Conservation (phyloP, 306 rosid genomes). For the Prunus mume region DNA sequence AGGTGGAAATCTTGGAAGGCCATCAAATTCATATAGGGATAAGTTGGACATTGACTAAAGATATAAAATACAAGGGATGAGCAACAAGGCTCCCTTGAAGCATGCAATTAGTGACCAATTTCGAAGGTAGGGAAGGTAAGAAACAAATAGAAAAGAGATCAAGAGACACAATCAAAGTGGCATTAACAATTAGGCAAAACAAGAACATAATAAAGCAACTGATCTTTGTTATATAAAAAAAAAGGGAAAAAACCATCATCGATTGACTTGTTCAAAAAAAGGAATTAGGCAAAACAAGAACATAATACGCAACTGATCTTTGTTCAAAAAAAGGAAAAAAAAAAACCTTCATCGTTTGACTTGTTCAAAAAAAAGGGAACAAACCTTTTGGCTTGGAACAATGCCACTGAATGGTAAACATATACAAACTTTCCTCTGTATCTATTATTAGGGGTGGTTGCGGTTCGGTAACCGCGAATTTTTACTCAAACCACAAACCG, state of each 20-base stretch:
- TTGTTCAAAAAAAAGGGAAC: too few species aligned
- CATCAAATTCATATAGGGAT: not conserved
- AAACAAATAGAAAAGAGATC: not conserved
- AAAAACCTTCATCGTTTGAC: not conserved
- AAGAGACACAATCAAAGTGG: not conserved
- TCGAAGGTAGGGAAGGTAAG: too few species aligned
- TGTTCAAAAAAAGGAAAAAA: not conserved
- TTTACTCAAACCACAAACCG: too few species aligned
- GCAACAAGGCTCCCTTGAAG: not conserved
- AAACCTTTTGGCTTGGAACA: not conserved
- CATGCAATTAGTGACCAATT: too few species aligned
- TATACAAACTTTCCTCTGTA: not conserved
- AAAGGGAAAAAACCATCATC: not conserved
- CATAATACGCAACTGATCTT: too few species aligned
- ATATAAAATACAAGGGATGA: not conserved
- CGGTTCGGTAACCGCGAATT: too few species aligned
- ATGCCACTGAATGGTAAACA: conserved; percentile 1
- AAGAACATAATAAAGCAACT: not conserved
- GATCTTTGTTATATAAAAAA: too few species aligned
- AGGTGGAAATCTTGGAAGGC: not conserved
- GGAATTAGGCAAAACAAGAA: too few species aligned
- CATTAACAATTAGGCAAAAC: not conserved
- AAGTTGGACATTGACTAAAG: not conserved
- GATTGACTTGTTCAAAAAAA: not conserved
- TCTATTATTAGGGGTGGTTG: too few species aligned